Base-by-base conservation (phyloP, 2,329 filamentous ascomycete species). In the Aspergillus piperis region DNA sequence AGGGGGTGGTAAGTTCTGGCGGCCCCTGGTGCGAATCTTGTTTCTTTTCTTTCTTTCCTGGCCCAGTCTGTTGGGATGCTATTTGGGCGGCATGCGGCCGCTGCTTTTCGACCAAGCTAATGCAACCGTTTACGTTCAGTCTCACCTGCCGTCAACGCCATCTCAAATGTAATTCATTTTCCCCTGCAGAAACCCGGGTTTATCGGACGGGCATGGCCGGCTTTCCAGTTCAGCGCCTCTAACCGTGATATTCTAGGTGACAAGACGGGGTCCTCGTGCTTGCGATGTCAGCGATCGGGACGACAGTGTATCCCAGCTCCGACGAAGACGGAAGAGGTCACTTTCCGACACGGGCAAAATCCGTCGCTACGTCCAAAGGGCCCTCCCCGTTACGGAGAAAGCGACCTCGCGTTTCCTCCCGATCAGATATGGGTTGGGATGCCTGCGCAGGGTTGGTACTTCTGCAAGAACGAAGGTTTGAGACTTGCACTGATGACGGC, bases 101-200 rank as follows among this genome's bases (percentile, higher is more conserved):
- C 13, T 25, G 13, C 25, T 48, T 54, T 44, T 30, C 15, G 39
- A 51, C 27, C 36, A 50, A 25, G 30, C 66, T 68, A 62, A 68
- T 49, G 32, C 36, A 3, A 13, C 8, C 30, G 27, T 39, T 48
- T 53, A 32, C 21, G 23, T 51, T 17, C 36, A 75, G 73, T 68
- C 72, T 75, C 62, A 75, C 72, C 23, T 75, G 73, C 68, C 73
- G 73, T 66, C 67, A 73, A 68, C 73, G 73, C 70, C 73, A 75
- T 72, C 62, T 75, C 62, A 75, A 74, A 73, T 75, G 73, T 75
- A 70, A 48, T 50, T 44, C 39, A 6, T n/a, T 49, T 23, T 21
- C 36, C 4, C 55, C 32, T 36, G 32, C 32, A 36, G 11, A 13
- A 36, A 5, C 4, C 32, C 11, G 32, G 32, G 32, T 36, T 32